Evolutionary conservation across 2,329 filamentous ascomycete genomes (phyloP), one percentile per base, ranked within the genome.

Genomic region (Colletotrichum endophyticum): DNA sequence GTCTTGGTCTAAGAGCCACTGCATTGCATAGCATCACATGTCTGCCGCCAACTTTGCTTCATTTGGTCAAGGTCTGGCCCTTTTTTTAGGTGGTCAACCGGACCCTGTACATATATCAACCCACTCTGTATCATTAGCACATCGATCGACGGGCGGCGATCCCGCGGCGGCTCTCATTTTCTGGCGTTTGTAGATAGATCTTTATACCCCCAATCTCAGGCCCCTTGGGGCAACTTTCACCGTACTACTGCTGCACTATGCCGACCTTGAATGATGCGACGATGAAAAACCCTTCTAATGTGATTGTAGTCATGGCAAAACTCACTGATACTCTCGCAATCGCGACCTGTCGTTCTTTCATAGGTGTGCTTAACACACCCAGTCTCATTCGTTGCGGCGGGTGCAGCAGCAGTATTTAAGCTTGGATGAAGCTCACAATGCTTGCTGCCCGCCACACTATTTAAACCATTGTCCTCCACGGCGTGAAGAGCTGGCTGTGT

Each of bases 1-100:
- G 89, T 91, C 32, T 84, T 90, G 64, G 81, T 90, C 66, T 89
- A 83, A 64, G 53, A 2, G n/a, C 36, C n/a, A 12, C 30, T 32
- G 49, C 27, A 36, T 75, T 27, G 19, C 57, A 53, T 22, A 25
- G n/a, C 61, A 32, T 53, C 13, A 22, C 49, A 19, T 53, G 2
- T 25, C 34, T 71, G 25, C 27, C 19, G 22, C 15, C 34, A 19
- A 64, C 19, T 53, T 72, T 22, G 57, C 56, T 25, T 53, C 34
- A 66, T 75, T 28, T 39, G 32, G 22, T 16, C 16, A 32, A 16
- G 67, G 22, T 44, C 53, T 28, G 15, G 53, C 59, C 19, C n/a
- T 34, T 56, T 28, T 11, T 34, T 2, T n/a, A n/a, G 8, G 9
- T 8, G 16, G 32, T n/a, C 25, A 8, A 15, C 28, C 36, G 16